Conservation (phyloP, 208 protist genomes). For the Trypanosoma caninum region DNA sequence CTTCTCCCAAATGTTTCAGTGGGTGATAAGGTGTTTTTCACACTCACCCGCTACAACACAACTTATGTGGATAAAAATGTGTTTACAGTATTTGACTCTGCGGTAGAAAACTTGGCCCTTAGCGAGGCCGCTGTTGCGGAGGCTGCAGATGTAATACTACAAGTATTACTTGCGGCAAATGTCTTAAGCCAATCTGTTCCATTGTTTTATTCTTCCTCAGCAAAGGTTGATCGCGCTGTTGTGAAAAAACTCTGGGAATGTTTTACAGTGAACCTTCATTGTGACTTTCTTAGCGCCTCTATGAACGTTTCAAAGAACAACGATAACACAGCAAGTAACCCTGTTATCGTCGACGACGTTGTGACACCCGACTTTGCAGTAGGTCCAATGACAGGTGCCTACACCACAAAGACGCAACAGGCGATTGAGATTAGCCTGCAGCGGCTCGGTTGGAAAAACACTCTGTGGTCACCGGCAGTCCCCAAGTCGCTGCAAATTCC, state of each 20-base stretch:
- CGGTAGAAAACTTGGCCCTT: neutral
- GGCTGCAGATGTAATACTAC: constrained; percentile 12
- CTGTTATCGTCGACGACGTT: no score
- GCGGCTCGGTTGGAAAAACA: constrained; percentile 9
- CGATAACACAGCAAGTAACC: neutral
- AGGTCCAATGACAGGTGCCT: neutral
- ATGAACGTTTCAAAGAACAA: no score
- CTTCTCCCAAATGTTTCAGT: neutral
- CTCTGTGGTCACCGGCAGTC: constrained; percentile 9
- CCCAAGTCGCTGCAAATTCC: constrained; percentile 6
- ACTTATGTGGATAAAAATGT: constrained; percentile 22
- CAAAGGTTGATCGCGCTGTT: constrained; percentile 11
- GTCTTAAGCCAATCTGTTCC: neutral
- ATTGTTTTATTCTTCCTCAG: neutral
- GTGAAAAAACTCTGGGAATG: constrained; percentile 25
- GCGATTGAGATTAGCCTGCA: constrained; percentile 14
- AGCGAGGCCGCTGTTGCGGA: constrained; percentile 6
- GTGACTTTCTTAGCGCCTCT: neutral
- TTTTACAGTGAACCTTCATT: constrained; percentile 23
- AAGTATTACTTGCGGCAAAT: constrained; percentile 1
- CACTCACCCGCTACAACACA: constrained; percentile 28
- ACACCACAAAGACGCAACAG: constrained; percentile 3
- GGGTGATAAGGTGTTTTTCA: constrained; percentile 16
- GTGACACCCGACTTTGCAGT: constrained; percentile 9
- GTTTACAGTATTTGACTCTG: constrained; percentile 20